These are phyloP conservation scores for Hygrocybe coccinea DNA, from an alignment of 768 basidiomycete species.

Conservation along the genomic window DNA sequence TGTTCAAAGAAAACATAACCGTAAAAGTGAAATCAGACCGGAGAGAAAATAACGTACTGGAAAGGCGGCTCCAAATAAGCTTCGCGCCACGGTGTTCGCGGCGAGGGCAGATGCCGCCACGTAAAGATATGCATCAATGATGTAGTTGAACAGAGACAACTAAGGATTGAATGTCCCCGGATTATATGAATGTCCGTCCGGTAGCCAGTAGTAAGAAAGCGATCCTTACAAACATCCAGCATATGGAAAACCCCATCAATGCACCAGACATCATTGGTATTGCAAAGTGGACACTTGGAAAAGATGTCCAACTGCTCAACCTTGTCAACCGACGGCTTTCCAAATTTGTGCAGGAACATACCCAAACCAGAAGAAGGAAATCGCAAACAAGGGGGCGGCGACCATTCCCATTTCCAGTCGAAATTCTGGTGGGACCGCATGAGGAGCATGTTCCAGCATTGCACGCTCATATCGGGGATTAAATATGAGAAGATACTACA, in stretches of 20 bases:
- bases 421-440: conserved; percentile 56
- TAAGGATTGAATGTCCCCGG: conserved; percentile 14
- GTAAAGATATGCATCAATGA: conserved; percentile 54
- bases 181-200: background rate
- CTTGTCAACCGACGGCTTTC: background rate
- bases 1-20: conserved; percentile 8
- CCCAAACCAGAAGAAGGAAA: conserved; percentile 64
- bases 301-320: conserved; percentile 53
- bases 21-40: background rate
- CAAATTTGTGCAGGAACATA: conserved; percentile 20
- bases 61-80: conserved; percentile 49
- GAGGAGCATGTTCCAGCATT: conserved; percentile 40
- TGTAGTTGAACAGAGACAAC: conserved; percentile 55
- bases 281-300: conserved; percentile 47
- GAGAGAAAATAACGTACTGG: conserved; percentile 31
- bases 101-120: conserved; percentile 56
- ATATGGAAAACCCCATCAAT: conserved; percentile 49
- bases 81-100: conserved; percentile 48
- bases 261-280: conserved; percentile 48
- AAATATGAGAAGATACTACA: conserved; percentile 44
- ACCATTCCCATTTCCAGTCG: conserved; percentile 47
- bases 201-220: conserved; percentile 6
- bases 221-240: conserved; percentile 54
- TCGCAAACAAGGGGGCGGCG: conserved; percentile 47
- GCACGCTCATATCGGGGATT: conserved; percentile 48